Percentiles rank a stretch among this genome's conserved stretches.
Evolutionary conservation across 257 asterid genomes (phyloP).

Genomic region (Catharanthus roseus): DNA sequence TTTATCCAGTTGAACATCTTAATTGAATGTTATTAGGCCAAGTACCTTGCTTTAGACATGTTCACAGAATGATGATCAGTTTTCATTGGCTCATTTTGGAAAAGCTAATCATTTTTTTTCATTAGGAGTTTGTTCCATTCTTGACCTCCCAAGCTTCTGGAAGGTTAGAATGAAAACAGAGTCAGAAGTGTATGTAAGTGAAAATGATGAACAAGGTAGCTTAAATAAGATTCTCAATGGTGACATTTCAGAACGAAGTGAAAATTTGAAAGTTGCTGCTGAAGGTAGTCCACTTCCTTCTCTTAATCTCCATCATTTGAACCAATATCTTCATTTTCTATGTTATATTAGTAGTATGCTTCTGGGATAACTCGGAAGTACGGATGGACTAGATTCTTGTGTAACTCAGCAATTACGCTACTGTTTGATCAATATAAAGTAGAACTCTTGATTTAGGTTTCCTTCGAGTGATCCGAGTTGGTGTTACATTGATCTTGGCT

Average conservation of each 20-base stretch:
- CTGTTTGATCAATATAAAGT: neutral
- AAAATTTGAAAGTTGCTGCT: conserved; percentile 39
- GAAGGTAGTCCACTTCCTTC: conserved; percentile 39
- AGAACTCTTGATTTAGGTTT: conserved; percentile 5
- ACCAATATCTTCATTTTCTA: neutral
- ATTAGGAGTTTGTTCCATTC: conserved; percentile 17
- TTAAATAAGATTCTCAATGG: conserved; percentile 40
- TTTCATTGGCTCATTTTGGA: neutral
- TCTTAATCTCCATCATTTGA: conserved; percentile 2
- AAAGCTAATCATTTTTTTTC: neutral
- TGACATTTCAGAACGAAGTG: conserved; percentile 45
- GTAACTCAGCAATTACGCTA: neutral
- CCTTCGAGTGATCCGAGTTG: neutral
- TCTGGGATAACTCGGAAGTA: neutral
- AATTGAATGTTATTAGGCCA: no score
- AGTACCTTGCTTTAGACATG: no score
- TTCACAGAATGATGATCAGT: neutral
- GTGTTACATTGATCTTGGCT: neutral
- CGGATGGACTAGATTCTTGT: neutral
- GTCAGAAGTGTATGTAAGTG: conserved; percentile 35
- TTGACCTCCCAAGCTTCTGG: conserved; percentile 16
- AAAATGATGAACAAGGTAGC: conserved; percentile 38
- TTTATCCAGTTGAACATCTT: no score
- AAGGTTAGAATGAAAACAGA: conserved; percentile 49
- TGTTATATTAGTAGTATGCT: no score